Percentiles rank a stretch among this genome's conserved stretches.
Evolutionary conservation across 495 filamentous ascomycete species (phyloP).

Genomic region (Aspergillus coremiiformis): DNA sequence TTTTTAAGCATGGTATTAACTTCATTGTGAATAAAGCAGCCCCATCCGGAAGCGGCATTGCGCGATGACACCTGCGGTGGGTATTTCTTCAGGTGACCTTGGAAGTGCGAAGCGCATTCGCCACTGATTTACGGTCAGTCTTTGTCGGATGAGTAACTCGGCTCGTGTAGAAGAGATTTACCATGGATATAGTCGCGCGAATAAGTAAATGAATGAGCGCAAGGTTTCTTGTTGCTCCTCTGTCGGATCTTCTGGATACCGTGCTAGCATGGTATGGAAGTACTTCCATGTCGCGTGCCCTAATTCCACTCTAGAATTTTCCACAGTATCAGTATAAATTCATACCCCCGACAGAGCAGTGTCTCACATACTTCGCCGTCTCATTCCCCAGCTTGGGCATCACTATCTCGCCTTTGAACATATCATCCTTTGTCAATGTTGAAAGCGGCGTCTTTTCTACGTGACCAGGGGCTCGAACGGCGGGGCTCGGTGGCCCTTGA

Average conservation of each 20-base stretch:
- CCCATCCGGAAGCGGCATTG: constrained; percentile 81
- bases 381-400: constrained; percentile 89
- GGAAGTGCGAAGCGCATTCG: constrained; percentile 91
- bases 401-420: constrained; percentile 70
- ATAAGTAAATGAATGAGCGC: constrained; percentile 78
- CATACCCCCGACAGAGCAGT: not conserved
- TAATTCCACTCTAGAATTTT: constrained; percentile 62
- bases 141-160: not conserved
- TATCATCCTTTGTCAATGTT: constrained; percentile 26
- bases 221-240: constrained; percentile 77
- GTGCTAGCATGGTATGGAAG: constrained; percentile 90
- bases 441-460: constrained; percentile 25
- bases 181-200: constrained; percentile 87
- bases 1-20: constrained; percentile 86
- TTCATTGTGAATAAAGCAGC: constrained; percentile 88
- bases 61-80: constrained; percentile 88
- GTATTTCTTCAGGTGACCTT: constrained; percentile 67
- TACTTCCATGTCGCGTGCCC: constrained; percentile 87
- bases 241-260: constrained; percentile 82
- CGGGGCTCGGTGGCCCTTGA: constrained; percentile 35
- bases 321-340: constrained; percentile 1
- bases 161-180: constrained; percentile 19
- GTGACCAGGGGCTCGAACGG: constrained; percentile 38
- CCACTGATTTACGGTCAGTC: constrained; percentile 46
- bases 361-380: constrained; percentile 53